phyloP scores from a whole-genome alignment of 2,329 filamentous ascomycete species.

The Pseudogymnoascus sp. region DNA sequence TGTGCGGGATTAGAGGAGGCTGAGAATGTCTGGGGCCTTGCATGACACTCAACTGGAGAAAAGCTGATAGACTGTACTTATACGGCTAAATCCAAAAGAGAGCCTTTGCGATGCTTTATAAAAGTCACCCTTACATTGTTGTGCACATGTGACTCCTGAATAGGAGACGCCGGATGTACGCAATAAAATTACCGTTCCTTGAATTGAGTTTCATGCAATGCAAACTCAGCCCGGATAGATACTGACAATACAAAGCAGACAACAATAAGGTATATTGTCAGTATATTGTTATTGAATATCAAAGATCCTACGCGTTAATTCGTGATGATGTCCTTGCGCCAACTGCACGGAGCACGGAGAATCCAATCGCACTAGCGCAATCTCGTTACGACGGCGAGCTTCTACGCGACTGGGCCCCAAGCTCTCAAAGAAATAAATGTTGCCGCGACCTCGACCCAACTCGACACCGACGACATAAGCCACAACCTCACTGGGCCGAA shows the following conservation, averaged over 20 bases:
- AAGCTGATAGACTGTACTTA: background rate
- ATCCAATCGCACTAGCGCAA: constrained; percentile 9
- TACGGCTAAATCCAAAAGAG: background rate
- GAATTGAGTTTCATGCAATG: background rate
- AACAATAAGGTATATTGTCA: background rate
- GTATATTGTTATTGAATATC: background rate
- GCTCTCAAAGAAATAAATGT: constrained; percentile 9
- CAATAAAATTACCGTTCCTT: background rate
- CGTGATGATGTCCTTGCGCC: background rate
- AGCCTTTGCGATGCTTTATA: background rate
- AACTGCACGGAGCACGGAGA: background rate
- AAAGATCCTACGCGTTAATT: background rate
- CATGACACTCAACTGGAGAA: background rate
- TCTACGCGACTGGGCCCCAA: constrained; percentile 1
- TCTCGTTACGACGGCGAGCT: constrained; percentile 2
- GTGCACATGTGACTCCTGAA: background rate
- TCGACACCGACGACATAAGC: background rate
- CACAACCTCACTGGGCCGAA: constrained; percentile 4
- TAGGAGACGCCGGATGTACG: background rate
- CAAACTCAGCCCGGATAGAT: background rate
- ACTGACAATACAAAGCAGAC: background rate
- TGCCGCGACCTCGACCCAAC: constrained; percentile 5
- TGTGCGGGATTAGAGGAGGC: background rate
- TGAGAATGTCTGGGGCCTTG: background rate
- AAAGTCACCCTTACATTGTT: background rate